Evolutionary conservation across 192 early-diverging fungal species (phyloP).

Genomic region (Chytriomyces confervae): DNA sequence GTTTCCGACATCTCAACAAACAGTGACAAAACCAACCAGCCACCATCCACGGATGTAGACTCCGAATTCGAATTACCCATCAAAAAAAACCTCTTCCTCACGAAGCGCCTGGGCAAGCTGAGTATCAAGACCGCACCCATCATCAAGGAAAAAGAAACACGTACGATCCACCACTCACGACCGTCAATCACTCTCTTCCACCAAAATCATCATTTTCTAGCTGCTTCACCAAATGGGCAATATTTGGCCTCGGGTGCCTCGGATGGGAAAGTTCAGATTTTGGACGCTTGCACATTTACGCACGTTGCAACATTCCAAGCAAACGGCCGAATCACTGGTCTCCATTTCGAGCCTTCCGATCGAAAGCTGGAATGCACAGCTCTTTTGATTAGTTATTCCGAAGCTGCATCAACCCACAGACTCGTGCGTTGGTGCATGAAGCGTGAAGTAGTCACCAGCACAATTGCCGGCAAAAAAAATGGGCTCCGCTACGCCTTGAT

Average conservation of each 20-base stretch:
- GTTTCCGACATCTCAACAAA: background rate
- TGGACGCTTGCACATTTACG: background rate
- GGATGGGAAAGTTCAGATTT: slow-evolving; percentile 28
- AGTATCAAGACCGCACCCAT: background rate
- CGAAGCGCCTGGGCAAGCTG: background rate
- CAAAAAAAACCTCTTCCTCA: background rate
- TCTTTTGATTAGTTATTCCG: background rate
- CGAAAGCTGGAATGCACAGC: slow-evolving; percentile 6
- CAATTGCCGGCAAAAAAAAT: slow-evolving; percentile 12
- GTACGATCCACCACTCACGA: background rate
- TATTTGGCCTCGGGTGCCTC: slow-evolving; percentile 14
- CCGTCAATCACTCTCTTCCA: slow-evolving; percentile 23
- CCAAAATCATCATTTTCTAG: slow-evolving; percentile 4
- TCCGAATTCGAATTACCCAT: too few relatives aligned
- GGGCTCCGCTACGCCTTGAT: slow-evolving; percentile 11
- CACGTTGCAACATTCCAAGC: background rate
- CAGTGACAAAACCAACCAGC: too few relatives aligned
- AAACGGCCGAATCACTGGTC: slow-evolving; percentile 12
- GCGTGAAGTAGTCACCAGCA: slow-evolving; percentile 7
- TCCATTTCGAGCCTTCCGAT: slow-evolving; percentile 24
- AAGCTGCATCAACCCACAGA: background rate
- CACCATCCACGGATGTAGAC: too few relatives aligned
- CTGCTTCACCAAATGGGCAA: slow-evolving; percentile 29
- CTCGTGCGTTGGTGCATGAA: slow-evolving; percentile 12
- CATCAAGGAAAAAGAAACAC: background rate